Evolutionary conservation across 2,329 filamentous ascomycete genomes (phyloP).

Genomic region (Madurella fahalii): DNA sequence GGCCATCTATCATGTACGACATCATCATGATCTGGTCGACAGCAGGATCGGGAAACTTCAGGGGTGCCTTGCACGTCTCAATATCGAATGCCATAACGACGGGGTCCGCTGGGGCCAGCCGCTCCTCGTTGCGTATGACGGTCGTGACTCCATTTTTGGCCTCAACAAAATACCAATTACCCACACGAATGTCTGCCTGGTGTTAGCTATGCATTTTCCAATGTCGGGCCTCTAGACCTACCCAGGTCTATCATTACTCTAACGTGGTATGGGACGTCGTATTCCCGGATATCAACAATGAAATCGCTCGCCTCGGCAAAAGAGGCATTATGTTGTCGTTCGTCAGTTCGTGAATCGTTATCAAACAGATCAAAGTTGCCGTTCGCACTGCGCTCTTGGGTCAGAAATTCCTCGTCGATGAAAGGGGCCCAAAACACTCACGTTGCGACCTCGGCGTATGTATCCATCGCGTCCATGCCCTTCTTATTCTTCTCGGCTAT

Average conservation of each 20-base stretch:
- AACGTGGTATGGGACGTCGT: conserved; percentile 98
- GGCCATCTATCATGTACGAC: conserved; percentile 99
- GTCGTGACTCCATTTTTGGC: conserved; percentile 85
- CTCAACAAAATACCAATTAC: conserved; percentile 95
- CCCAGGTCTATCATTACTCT: conserved; percentile 95
- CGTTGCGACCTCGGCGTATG: conserved; percentile 93
- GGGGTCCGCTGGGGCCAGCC: conserved; percentile 85
- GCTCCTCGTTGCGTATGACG: conserved; percentile 80
- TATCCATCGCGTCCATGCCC: conserved; percentile 94
- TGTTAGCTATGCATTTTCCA: conserved; percentile 22
- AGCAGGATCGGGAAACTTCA: conserved; percentile 93
- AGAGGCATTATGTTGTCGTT: conserved; percentile 69
- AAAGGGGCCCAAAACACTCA: conserved; percentile 40
- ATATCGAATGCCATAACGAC: conserved; percentile 99
- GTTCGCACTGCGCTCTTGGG: conserved; percentile 53
- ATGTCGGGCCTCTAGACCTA: conserved; percentile 35
- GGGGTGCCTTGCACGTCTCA: conserved; percentile 89
- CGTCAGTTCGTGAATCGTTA: conserved; percentile 73
- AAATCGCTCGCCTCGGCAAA: conserved; percentile 91
- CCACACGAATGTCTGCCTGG: conserved; percentile 77
- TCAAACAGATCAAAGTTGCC: conserved; percentile 94
- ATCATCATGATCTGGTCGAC: conserved; percentile 99
- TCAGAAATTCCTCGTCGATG: conserved; percentile 10
- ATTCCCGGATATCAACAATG: conserved; percentile 97
- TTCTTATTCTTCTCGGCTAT: conserved; percentile 96